These are phyloP conservation scores for Talaromyces ruber DNA, from an alignment of 495 filamentous ascomycete species.

Conservation along the genomic window DNA sequence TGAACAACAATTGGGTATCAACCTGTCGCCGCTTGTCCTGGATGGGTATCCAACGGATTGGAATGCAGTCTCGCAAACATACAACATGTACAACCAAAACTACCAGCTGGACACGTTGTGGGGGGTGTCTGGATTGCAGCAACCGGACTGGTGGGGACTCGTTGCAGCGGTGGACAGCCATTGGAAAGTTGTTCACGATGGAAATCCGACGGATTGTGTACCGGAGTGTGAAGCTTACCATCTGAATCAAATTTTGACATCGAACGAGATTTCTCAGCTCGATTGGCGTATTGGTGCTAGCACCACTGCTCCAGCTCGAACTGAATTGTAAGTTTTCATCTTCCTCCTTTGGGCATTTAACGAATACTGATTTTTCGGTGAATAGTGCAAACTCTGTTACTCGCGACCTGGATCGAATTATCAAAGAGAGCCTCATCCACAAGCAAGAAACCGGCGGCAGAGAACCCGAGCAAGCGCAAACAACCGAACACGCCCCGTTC, in stretches of 20 bases:
- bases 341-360: neutral
- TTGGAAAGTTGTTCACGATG: constrained; percentile 31
- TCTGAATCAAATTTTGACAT: constrained; percentile 26
- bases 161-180: constrained; percentile 42
- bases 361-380: neutral
- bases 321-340: constrained; percentile 39
- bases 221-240: constrained; percentile 25
- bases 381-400: constrained; percentile 33
- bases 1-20: constrained; percentile 15
- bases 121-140: constrained; percentile 35
- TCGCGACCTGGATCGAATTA: constrained; percentile 34
- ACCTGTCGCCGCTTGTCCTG: constrained; percentile 26
- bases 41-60: constrained; percentile 34
- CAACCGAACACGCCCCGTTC: neutral
- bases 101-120: constrained; percentile 36
- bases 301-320: constrained; percentile 16
- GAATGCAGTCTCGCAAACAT: constrained; percentile 25
- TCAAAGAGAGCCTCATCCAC: constrained; percentile 25
- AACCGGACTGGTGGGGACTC: constrained; percentile 34
- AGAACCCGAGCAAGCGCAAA: neutral
- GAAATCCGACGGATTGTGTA: constrained; percentile 7
- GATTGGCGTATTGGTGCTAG: constrained; percentile 33
- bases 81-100: constrained; percentile 30
- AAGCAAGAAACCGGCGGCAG: neutral
- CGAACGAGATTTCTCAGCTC: constrained; percentile 19